Evolutionary conservation across 2,329 filamentous ascomycete genomes (phyloP).

Genomic region (Fusarium anthophilum): DNA sequence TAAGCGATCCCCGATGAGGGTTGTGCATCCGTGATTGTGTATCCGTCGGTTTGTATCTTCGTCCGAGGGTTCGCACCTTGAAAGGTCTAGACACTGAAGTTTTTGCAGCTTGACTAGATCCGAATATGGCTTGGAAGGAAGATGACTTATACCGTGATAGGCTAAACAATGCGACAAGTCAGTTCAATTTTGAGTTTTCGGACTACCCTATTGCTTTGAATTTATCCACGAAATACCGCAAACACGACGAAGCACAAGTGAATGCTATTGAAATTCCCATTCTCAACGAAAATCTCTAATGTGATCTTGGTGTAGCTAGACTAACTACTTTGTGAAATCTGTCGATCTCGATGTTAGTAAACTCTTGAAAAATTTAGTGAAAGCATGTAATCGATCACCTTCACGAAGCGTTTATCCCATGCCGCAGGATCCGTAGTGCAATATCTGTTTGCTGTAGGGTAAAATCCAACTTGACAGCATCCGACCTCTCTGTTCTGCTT

Average conservation of each 20-base stretch:
- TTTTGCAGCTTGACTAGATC: background rate
- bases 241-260: too few species aligned
- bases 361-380: background rate
- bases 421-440: background rate
- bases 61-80: background rate
- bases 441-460: conserved; percentile 7
- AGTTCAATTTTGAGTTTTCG: background rate
- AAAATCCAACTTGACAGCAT: conserved; percentile 20
- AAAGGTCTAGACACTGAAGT: background rate
- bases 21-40: background rate
- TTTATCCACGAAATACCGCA: background rate
- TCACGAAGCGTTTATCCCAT: background rate
- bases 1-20: background rate
- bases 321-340: background rate
- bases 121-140: background rate
- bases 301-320: background rate
- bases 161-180: background rate
- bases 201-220: background rate
- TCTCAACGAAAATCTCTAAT: background rate
- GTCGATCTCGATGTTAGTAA: background rate
- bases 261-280: background rate
- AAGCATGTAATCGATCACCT: background rate
- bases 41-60: background rate
- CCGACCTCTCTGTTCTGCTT: conserved; percentile 9
- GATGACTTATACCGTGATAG: background rate